Evolutionary conservation across 305 asterid species (phyloP), one percentile per base, ranked within the genome.

Genomic region (Plantago coronopus): DNA sequence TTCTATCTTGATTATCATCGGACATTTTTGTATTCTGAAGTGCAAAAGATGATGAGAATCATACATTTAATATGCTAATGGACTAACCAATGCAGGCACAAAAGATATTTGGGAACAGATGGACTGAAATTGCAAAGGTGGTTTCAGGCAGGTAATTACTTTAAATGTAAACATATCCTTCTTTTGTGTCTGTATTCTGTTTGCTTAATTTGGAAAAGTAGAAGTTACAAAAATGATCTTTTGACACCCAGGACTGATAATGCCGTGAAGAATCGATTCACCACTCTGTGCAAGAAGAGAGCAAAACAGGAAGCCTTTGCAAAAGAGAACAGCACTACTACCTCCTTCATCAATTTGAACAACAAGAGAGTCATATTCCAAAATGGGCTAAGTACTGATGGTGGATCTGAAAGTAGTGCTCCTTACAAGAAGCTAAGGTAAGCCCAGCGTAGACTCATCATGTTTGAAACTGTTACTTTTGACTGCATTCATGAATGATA

Each of bases 111-210:
- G 99, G 99, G 62, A 94, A 94, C 69, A 78, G 97, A 70, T 94
- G 99, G 99, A 94, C 99, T 5, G 99, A 88, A 74, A 94, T 90
- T 38, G 97, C 99, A 22, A 94, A 94, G 86, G 99, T 94, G 75
- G 99, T 94, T 64, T 87, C 99, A 23, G 99, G 99, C 86, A 90
- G 99, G 97, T 94, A 85, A 82, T 22, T 59, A 43, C 64, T 49
- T 48, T 47, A 42, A 49, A 67, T 54, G 61, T 18, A 56, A 63
- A 56, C 7, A 56, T 49, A 7, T 22, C 6, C 64, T 61, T 18
- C 29, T 45, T 46, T 56, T 29, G 4, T 42, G 48, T 12, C 9
- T 51, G 21, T 62, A 37, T 34, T 5, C 42, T 34, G 42, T 7
- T 34, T 25, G 56, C 6, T 63, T 69, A 23, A 27, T 18, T 18